Percentiles rank a stretch among this genome's conserved stretches.
Conservation (phyloP, 2,329 filamentous ascomycete genomes). For the Stagonosporopsis rhizophila region DNA sequence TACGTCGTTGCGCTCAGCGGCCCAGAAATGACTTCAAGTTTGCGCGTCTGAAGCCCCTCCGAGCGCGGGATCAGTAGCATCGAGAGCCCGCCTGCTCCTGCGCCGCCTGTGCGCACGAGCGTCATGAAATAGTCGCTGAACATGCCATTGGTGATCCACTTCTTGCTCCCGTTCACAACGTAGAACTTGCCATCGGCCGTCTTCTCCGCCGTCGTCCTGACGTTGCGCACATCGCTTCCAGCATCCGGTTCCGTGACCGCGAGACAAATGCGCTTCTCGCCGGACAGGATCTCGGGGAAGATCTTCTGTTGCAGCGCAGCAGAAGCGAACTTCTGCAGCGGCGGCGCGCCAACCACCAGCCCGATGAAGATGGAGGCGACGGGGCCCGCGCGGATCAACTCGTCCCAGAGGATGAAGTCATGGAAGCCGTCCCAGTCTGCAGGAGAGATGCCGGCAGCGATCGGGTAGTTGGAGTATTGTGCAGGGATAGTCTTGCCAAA, state of each 20-base stretch:
- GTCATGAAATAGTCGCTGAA: conserved; percentile 47
- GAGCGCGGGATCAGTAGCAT: conserved; percentile 42
- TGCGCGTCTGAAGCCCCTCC: conserved; percentile 32
- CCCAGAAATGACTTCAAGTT: conserved; percentile 34
- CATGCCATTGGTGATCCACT: conserved; percentile 49
- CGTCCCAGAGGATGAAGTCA: conserved; percentile 48
- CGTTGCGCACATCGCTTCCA: conserved; percentile 38
- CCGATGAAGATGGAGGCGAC: conserved; percentile 40
- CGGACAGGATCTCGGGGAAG: conserved; percentile 38
- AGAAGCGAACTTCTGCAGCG: conserved; percentile 34
- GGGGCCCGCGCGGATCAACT: conserved; percentile 39
- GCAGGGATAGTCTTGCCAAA: conserved; percentile 39
- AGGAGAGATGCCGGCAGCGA: conserved; percentile 60
- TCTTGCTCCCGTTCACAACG: conserved; percentile 51
- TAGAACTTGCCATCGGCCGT: conserved; percentile 40
- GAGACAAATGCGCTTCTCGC: conserved; percentile 41
- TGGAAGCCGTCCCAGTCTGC: conserved; percentile 50
- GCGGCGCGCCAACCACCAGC: conserved; percentile 40
- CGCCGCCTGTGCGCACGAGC: conserved; percentile 38
- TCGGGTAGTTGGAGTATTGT: conserved; percentile 38
- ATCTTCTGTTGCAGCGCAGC: conserved; percentile 32
- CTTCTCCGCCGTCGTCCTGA: conserved; percentile 37
- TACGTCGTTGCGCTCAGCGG: conserved; percentile 36
- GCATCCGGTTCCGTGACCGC: conserved; percentile 40
- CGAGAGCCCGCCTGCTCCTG: conserved; percentile 39